phyloP scores from a whole-genome alignment of 768 basidiomycete species.

The Pisolithus albus region DNA sequence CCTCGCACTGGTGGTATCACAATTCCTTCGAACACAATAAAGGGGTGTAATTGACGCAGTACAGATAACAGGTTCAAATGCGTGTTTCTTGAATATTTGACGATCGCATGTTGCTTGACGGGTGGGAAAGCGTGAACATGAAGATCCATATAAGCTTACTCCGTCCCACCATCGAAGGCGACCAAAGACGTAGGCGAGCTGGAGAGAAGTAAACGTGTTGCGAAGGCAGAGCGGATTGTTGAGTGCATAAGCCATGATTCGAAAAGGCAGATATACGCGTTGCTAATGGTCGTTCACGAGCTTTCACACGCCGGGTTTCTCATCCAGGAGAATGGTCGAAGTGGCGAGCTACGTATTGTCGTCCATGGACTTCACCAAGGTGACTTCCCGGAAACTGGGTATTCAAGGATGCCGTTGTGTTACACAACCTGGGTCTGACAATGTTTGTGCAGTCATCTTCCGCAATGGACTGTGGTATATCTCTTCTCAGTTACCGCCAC shows the following conservation, averaged over 20 bases:
- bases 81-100: no score
- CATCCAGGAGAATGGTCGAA: slow-evolving; percentile 70
- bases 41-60: slow-evolving; percentile 19
- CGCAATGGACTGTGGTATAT: no score
- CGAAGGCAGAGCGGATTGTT: slow-evolving; percentile 43
- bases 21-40: slow-evolving; percentile 11
- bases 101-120: slow-evolving; percentile 44
- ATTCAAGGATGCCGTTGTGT: no score
- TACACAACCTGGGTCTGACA: no score
- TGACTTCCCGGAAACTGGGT: no score
- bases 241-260: not conserved
- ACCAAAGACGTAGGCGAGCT: slow-evolving; percentile 25
- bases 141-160: slow-evolving; percentile 56
- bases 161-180: no score
- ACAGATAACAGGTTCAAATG: slow-evolving; percentile 3
- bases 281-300: slow-evolving; percentile 80
- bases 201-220: slow-evolving; percentile 31
- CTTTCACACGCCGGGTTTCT: slow-evolving; percentile 67
- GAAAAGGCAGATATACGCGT: no score
- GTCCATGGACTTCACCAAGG: no score
- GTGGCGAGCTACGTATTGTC: slow-evolving; percentile 56
- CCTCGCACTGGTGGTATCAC: slow-evolving; percentile 6
- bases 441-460: no score
- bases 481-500: no score
- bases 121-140: slow-evolving; percentile 52